Conservation (phyloP, 192 early-diverging fungal genomes). For the Obelidium mucronatum region DNA sequence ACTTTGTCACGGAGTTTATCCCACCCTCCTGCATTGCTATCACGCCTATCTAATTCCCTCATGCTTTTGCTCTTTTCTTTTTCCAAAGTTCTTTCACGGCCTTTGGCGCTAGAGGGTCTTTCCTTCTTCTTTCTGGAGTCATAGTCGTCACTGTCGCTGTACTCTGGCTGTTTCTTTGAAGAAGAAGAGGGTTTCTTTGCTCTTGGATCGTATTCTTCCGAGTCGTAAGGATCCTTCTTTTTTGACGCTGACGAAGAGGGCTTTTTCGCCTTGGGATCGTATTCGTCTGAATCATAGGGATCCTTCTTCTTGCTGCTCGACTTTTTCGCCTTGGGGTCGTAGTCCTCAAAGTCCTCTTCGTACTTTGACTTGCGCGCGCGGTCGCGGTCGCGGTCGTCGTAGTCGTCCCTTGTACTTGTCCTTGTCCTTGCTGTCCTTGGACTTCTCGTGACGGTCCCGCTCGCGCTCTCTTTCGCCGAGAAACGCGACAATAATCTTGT, state of each 20-base stretch:
- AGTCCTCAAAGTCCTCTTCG: constrained; percentile 2
- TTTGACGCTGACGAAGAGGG: constrained; percentile 15
- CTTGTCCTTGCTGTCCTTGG: not conserved
- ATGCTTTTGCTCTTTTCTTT: constrained; percentile 33
- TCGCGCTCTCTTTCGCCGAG: constrained; percentile 1
- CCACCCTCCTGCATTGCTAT: not conserved
- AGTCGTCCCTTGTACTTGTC: constrained; percentile 6
- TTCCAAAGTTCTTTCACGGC: not conserved
- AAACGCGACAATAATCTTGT: constrained; percentile 32
- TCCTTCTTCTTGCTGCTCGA: constrained; percentile 7
- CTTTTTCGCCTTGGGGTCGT: constrained; percentile 1
- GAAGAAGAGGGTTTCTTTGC: not conserved
- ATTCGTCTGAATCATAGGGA: constrained; percentile 18
- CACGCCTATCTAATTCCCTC: constrained; percentile 9
- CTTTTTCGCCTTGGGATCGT: constrained; percentile 18
- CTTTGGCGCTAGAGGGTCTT: constrained; percentile 5
- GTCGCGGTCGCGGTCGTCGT: not conserved
- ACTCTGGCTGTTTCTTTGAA: not conserved
- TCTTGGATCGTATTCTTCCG: constrained; percentile 15
- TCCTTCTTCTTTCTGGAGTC: constrained; percentile 23
- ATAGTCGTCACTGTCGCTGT: constrained; percentile 17
- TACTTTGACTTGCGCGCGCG: not conserved
- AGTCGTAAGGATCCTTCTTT: not conserved
- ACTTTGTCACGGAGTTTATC: constrained; percentile 23
- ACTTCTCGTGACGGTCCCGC: not conserved